A percentile compares a stretch with the other conserved stretches of the same genome.
Conservation (phyloP, 805 yeast species). For the Saccharomycopsis olivae region DNA sequence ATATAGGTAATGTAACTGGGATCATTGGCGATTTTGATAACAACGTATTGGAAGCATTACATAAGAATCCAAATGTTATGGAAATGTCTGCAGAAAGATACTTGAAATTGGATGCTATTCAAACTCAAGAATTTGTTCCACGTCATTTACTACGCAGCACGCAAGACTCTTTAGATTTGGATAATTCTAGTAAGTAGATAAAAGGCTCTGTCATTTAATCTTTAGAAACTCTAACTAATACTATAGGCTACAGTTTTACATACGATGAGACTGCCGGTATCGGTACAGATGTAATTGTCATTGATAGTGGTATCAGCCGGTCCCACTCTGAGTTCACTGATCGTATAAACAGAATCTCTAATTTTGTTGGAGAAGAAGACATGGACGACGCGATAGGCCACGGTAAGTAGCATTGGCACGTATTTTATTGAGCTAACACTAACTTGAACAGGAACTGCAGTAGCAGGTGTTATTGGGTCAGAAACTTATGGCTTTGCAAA, state of each 20-base stretch:
- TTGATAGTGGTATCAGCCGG: conserved; percentile 45
- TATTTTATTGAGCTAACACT: no score
- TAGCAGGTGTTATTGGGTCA: conserved; percentile 45
- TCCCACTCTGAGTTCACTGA: conserved; percentile 48
- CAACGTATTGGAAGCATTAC: not conserved
- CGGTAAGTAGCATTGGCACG: conserved; percentile 2
- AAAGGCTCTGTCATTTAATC: not conserved
- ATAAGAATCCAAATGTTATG: conserved; percentile 4
- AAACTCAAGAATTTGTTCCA: conserved; percentile 31
- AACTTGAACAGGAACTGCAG: conserved; percentile 51
- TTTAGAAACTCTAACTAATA: not conserved
- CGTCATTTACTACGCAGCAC: conserved; percentile 31
- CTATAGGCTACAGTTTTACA: conserved; percentile 16
- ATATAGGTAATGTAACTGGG: conserved; percentile 10
- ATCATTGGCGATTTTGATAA: conserved; percentile 9
- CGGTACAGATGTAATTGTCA: conserved; percentile 46
- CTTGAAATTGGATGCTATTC: conserved; percentile 15
- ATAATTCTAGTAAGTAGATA: no score
- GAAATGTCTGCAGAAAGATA: conserved; percentile 5
- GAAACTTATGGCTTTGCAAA: conserved; percentile 44
- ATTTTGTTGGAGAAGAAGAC: conserved; percentile 31
- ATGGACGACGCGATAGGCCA: conserved; percentile 25
- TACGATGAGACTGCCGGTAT: conserved; percentile 39
- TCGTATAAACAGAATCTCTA: conserved; percentile 37
- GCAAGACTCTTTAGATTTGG: conserved; percentile 20